Base-by-base conservation (phyloP, 768 basidiomycete species). In the Podaxis sp. region DNA sequence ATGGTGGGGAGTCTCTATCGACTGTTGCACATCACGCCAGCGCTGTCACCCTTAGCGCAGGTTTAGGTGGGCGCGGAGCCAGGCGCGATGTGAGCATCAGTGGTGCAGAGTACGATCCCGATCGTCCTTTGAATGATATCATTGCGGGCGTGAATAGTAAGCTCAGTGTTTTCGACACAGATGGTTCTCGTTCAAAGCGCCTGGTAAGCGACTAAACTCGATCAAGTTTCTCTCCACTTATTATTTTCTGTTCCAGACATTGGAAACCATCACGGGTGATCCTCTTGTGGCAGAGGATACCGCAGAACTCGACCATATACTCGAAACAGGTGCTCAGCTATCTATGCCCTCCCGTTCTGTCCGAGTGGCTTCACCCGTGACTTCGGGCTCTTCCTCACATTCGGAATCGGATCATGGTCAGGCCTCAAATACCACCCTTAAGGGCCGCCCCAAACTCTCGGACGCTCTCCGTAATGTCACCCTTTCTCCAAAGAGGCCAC, bases 11-110 rank as follows among this genome's bases (percentile, higher is more conserved):
- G 62, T 91, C 90, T 0, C 73, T 93, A 63, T 95, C 92, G 0
- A 96, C 95, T 0, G 87, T 86, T 8, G 92, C 88, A 1, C 95
- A 97, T 73, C 95, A 97, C 74, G 94, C 93, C 26, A 93, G 90
- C 66, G 93, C 86, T 2, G 78, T 96, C 57, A 96, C 95, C 0
- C 81, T 97, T 17, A 90, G 84, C 57, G 92, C 93, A 3, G 95
- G 95, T 0, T 81, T 96, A 10, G 87, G 83, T 40, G 79, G 86
- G 2, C 77, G 81, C 4, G 75, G 72, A 20, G 73, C 72, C 20
- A 77, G 81, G 52, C 77, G 87, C 62, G 87, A 90, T 67, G 68
- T 74, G 54, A 81, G 86, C 67, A 70, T 90, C 56, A 90, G 87
- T 72, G 90, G 87, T 41, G 88, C 88, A 46, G 93, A 95, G 70